Evolutionary conservation across 2,329 filamentous ascomycete genomes (phyloP), one percentile per base, ranked within the genome.

Genomic region (Didymella glomerata): DNA sequence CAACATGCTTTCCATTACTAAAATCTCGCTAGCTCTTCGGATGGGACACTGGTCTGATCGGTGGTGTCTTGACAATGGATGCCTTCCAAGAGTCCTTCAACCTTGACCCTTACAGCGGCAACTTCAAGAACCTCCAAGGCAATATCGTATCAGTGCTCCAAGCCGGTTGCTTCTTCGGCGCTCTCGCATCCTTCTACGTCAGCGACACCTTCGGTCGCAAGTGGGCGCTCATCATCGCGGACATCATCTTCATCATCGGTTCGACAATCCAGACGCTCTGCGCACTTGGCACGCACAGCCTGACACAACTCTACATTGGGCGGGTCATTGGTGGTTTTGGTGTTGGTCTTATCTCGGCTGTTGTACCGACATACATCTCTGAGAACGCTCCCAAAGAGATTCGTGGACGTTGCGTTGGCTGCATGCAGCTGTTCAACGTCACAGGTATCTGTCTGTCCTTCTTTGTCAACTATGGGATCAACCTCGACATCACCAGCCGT

Each of bases 381-480:
- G 79, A 81, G 61, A 80, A 79, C 58, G 78, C 77, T 6, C 79
- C 80, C 47, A 79, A 79, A 65, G 71, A 77, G 55, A 78, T 78
- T 47, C 65, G 76, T 53, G 76, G 76, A 16, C 70, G 76, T 24
- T 78, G 76, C 47, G 73, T 78, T 46, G 76, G 75, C 10, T 76
- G 72, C 68, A 76, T 70, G 69, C 76, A 78, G 65, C 68, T 78
- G 5, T 77, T 77, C 67, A 80, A 78, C 62, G 78, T 80, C 22
- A 79, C 78, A 0, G 79, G 79, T 13, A 83, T 82, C 22, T 83
- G 81, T 49, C 70, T 84, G 18, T 79, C 79, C 34, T 84, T 84
- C 73, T 84, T 83, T 73, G 78, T 84, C 53, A 82, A 84, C 68
- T 85, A 83, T 61, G 82, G 82, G 34, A 82, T 84, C 45, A 70